A percentile compares a stretch with the other conserved stretches of the same genome.
phyloP scores from a whole-genome alignment of 192 early-diverging fungal genomes.

The Kappamyces sp. region DNA sequence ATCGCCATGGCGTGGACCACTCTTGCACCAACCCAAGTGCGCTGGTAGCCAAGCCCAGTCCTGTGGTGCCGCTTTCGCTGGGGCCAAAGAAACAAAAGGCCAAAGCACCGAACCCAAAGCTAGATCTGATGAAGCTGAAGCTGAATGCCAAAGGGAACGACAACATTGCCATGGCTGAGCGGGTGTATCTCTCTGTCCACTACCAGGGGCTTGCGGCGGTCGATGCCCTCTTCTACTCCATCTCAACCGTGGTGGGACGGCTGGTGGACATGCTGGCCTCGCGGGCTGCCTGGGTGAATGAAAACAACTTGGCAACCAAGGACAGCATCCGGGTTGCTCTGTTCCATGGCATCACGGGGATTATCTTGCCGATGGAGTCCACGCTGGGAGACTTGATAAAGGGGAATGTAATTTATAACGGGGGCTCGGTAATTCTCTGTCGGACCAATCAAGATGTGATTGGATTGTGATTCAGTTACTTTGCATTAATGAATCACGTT shows the following conservation, averaged over 20 bases:
- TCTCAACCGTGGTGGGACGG: background rate
- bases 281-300: background rate
- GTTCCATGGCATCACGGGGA: too few relatives aligned
- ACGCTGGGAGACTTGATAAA: background rate
- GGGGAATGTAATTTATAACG: constrained; percentile 8
- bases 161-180: constrained; percentile 5
- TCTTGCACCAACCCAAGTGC: background rate
- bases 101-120: constrained; percentile 4
- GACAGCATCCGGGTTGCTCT: background rate
- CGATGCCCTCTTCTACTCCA: constrained; percentile 4
- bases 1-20: constrained; percentile 1
- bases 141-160: constrained; percentile 6
- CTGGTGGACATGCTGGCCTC: background rate
- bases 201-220: background rate
- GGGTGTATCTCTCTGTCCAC: constrained; percentile 1
- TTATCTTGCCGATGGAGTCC: too few relatives aligned
- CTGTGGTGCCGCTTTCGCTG: background rate
- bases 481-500: too few relatives aligned
- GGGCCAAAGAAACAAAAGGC: constrained; percentile 1
- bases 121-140: constrained; percentile 11
- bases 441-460: too few relatives aligned
- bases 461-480: too few relatives aligned
- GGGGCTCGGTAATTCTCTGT: background rate
- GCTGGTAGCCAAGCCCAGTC: background rate
- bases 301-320: constrained; percentile 3